These are phyloP conservation scores for Staphylotrichum tortipilum DNA, from an alignment of 495 filamentous ascomycete genomes.

Conservation along the genomic window DNA sequence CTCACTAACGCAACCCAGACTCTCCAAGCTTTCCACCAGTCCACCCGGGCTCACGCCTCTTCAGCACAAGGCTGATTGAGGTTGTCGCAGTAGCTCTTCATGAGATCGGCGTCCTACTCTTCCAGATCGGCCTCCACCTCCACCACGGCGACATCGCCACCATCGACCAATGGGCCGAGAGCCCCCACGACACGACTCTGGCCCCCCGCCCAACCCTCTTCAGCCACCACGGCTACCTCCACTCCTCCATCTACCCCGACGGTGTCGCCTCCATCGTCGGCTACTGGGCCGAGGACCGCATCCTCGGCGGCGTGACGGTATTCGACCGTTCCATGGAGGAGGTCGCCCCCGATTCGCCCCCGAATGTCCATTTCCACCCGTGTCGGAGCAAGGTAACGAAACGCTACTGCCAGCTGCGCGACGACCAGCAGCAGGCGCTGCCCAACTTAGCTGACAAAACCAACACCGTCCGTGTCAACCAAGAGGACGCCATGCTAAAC, in stretches of 20 bases:
- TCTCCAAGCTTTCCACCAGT: constrained; percentile 6
- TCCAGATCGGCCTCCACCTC: constrained; percentile 8
- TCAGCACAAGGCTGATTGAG: constrained; percentile 20
- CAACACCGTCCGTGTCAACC: constrained; percentile 12
- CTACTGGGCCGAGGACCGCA: constrained; percentile 29
- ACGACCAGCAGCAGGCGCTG: constrained; percentile 15
- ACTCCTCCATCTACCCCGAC: constrained; percentile 21
- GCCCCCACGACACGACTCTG: neutral
- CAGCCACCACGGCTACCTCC: constrained; percentile 16
- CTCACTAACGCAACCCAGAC: neutral
- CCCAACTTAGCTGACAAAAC: constrained; percentile 11
- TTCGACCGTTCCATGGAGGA: constrained; percentile 19
- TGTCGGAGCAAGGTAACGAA: constrained; percentile 6
- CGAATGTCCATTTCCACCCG: constrained; percentile 18
- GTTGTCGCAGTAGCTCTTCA: constrained; percentile 21
- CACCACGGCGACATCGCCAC: constrained; percentile 10
- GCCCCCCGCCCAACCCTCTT: constrained; percentile 15
- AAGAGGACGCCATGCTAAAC: constrained; percentile 5
- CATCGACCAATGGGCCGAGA: constrained; percentile 6
- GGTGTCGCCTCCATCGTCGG: constrained; percentile 25
- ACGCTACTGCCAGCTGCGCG: constrained; percentile 12
- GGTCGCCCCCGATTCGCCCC: neutral
- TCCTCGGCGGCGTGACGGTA: constrained; percentile 24
- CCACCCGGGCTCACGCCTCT: constrained; percentile 13
- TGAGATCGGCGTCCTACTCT: constrained; percentile 21